Evolutionary conservation across 2,329 filamentous ascomycete genomes (phyloP).

Genomic region (Colletotrichum truncatum): DNA sequence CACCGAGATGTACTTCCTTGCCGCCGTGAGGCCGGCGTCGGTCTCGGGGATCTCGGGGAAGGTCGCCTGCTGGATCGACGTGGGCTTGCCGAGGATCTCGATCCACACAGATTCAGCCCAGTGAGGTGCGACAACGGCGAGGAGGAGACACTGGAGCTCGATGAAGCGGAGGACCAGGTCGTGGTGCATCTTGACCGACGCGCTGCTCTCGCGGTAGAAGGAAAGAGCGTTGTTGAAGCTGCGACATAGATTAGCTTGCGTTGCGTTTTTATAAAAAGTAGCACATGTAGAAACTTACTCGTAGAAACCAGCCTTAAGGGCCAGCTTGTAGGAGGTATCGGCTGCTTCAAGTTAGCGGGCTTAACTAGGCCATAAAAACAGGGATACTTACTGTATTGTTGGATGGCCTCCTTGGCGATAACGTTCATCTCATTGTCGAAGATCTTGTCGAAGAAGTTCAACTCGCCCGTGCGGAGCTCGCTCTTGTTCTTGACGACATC

Average conservation of each 20-base stretch:
- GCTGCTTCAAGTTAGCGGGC: not conserved
- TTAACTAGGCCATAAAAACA: not conserved
- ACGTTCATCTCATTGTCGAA: conserved; percentile 95
- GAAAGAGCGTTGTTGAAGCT: conserved; percentile 83
- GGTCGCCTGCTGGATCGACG: conserved; percentile 80
- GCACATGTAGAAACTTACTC: conserved; percentile 55
- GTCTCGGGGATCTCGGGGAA: conserved; percentile 77
- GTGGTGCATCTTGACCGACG: conserved; percentile 86
- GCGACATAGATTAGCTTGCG: conserved; percentile 1
- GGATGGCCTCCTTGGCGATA: conserved; percentile 79
- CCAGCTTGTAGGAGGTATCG: conserved; percentile 64
- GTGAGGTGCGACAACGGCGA: conserved; percentile 88
- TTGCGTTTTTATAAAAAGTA: too few relatives aligned
- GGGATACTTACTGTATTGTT: conserved; percentile 67
- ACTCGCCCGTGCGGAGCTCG: conserved; percentile 78
- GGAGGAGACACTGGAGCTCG: conserved; percentile 83
- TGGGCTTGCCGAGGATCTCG: conserved; percentile 82
- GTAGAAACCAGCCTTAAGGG: conserved; percentile 88
- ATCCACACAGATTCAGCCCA: conserved; percentile 96
- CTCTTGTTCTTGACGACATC: conserved; percentile 78
- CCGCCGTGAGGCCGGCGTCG: conserved; percentile 75
- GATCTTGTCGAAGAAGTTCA: conserved; percentile 86
- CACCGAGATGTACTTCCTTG: conserved; percentile 81
- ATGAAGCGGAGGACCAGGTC: conserved; percentile 83
- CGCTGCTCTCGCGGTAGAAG: conserved; percentile 86